Percentiles rank a stretch among this genome's conserved stretches.
Evolutionary conservation across 2,329 filamentous ascomycete genomes (phyloP).

Genomic region (Phaeosphaeria sp.): DNA sequence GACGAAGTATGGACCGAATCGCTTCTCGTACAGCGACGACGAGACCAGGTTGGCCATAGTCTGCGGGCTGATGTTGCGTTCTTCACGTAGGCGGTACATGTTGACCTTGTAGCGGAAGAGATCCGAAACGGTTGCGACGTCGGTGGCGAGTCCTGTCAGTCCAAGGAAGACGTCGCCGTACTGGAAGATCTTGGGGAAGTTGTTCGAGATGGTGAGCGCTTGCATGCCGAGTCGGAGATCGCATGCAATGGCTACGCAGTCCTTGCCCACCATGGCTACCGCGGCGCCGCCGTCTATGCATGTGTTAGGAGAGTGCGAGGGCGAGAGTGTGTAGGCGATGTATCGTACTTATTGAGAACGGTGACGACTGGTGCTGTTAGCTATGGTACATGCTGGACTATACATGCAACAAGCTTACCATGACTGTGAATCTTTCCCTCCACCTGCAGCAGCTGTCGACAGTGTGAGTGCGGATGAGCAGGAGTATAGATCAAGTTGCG

Average conservation of each 20-base stretch:
- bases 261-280: slow-evolving; percentile 99
- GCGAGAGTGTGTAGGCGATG: slow-evolving; percentile 9
- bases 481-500: not conserved
- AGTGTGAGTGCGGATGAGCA: not conserved
- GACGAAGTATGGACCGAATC: slow-evolving; percentile 97
- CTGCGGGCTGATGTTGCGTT: slow-evolving; percentile 91
- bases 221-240: slow-evolving; percentile 97
- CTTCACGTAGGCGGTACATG: slow-evolving; percentile 98
- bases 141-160: slow-evolving; percentile 93
- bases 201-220: slow-evolving; percentile 96
- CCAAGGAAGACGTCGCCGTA: slow-evolving; percentile 96
- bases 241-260: slow-evolving; percentile 99
- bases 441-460: not conserved
- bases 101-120: slow-evolving; percentile 99
- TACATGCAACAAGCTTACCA: slow-evolving; percentile 44
- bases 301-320: slow-evolving; percentile 13
- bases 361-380: slow-evolving; percentile 71
- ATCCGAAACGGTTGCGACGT: slow-evolving; percentile 92
- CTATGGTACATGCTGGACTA: slow-evolving; percentile 14
- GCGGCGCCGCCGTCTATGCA: slow-evolving; percentile 85
- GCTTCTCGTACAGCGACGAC: slow-evolving; percentile 84
- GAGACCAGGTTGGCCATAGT: slow-evolving; percentile 97
- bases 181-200: slow-evolving; percentile 99
- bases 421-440: slow-evolving; percentile 29
- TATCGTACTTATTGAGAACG: slow-evolving; percentile 88